Evolutionary conservation across 1,284 basidiomycete genomes (phyloP), one percentile per base, ranked within the genome.

Genomic region (Athelia sp.): DNA sequence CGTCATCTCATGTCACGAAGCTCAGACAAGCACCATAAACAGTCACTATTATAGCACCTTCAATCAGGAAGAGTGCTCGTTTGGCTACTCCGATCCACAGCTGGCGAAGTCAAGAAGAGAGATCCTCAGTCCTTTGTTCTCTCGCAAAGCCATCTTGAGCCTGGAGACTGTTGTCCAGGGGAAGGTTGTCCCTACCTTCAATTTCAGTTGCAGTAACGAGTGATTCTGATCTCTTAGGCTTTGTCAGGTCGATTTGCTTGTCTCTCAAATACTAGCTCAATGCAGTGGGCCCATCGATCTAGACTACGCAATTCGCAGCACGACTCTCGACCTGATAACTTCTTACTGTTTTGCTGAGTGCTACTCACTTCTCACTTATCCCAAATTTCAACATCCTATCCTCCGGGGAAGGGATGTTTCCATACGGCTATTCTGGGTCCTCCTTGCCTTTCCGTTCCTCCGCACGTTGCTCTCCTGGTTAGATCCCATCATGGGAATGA

Each of bases 71-170:
- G 48, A 57, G n/a, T 58, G 60, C 2, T 58, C 58, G 1, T 58
- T 65, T 43, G 60, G 57, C 17, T 54, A 53, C 18, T 48, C 54
- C 2, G 59, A 65, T 47, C 56, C 59, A 15, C 44, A 50, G 15
- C 51, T 58, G 18, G 60, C 65, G 4, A 65, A 62, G 52, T 49
- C 52, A 31, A 54, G 62, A 3, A 58, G 58, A 32, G 62, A 67
- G 14, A 46, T 64, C 21, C 53, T 68, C 21, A 51, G 48, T 18
- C 62, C 64, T 4, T 53, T 66, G 11, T 70, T 69, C 53, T 67
- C 66, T 4, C 57, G 68, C 15, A 54, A 56, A 3, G 59, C 61
- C 1, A 62, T 67, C 26, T 46, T 65, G 19, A 53, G 59, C 21
- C 50, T 67, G 13, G 36, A 34, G 9, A 8, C 32, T 47, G n/a